Percentiles rank a stretch among this genome's conserved stretches.
Evolutionary conservation across 805 yeast genomes (phyloP).

Genomic region (Clavispora asparagi): DNA sequence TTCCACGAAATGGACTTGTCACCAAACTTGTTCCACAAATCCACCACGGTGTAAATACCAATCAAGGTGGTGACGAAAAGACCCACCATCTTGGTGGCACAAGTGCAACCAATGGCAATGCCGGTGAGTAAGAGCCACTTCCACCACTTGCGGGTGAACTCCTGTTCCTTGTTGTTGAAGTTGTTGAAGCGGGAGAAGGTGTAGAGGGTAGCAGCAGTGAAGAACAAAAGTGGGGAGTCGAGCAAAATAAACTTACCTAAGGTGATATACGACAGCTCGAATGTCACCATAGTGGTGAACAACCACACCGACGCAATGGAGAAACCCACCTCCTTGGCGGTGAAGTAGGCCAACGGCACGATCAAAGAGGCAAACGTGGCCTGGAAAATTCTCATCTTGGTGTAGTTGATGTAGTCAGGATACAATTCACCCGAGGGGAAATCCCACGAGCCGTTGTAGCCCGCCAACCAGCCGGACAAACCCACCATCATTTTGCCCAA

Average conservation of each 20-base stretch:
- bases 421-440: conserved; percentile 79
- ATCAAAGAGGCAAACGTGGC: conserved; percentile 79
- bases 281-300: conserved; percentile 70
- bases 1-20: conserved; percentile 50
- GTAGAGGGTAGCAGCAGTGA: conserved; percentile 78
- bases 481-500: conserved; percentile 79
- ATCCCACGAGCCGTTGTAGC: conserved; percentile 82
- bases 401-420: conserved; percentile 74
- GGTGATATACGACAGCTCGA: conserved; percentile 80
- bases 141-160: conserved; percentile 84
- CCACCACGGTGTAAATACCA: conserved; percentile 85
- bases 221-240: conserved; percentile 86
- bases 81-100: conserved; percentile 97
- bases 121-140: conserved; percentile 86
- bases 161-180: conserved; percentile 39
- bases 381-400: conserved; percentile 83
- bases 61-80: conserved; percentile 81
- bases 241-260: conserved; percentile 84
- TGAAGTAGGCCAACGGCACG: conserved; percentile 82
- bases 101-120: conserved; percentile 78
- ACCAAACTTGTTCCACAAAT: conserved; percentile 81
- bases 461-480: conserved; percentile 72
- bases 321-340: conserved; percentile 72
- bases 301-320: conserved; percentile 70
- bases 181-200: conserved; percentile 70